phyloP scores from a whole-genome alignment of 768 basidiomycete genomes.

The Trametes cingulata region DNA sequence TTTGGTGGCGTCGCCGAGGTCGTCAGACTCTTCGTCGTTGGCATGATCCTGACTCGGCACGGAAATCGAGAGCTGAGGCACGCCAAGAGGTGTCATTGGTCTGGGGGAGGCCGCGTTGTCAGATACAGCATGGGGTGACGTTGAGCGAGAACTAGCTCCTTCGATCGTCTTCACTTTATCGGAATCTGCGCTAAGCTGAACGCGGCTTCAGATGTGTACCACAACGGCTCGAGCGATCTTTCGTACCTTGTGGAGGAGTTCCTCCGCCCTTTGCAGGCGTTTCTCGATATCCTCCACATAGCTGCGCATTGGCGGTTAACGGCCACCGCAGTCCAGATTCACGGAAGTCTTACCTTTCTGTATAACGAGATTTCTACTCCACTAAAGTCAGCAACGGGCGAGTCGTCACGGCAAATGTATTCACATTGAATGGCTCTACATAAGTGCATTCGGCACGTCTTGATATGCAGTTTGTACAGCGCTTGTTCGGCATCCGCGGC shows the following conservation, averaged over 20 bases:
- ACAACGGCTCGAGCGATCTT: too few relatives aligned
- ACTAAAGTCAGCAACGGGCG: background rate
- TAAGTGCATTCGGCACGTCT: conserved; percentile 66
- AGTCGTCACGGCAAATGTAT: conserved; percentile 1
- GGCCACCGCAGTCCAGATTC: too few relatives aligned
- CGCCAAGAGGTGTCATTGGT: background rate
- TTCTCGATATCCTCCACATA: conserved; percentile 30
- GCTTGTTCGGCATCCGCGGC: conserved; percentile 59
- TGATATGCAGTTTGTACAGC: conserved; percentile 63
- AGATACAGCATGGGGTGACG: background rate
- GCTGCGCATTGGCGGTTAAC: background rate
- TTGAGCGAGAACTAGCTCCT: background rate
- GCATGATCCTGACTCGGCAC: background rate
- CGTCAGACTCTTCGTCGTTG: conserved; percentile 26
- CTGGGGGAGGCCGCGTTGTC: background rate
- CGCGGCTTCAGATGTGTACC: background rate
- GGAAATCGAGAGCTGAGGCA: background rate
- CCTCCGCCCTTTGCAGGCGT: conserved; percentile 31
- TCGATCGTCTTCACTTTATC: background rate
- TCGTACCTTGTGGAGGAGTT: conserved; percentile 25
- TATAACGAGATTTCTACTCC: conserved; percentile 51
- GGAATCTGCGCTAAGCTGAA: background rate
- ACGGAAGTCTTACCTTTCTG: conserved; percentile 50
- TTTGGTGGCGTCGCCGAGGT: conserved; percentile 29
- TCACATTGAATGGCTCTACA: conserved; percentile 66